Conservation (phyloP, 1,284 basidiomycete species). For the Moniliophthora roreri region DNA sequence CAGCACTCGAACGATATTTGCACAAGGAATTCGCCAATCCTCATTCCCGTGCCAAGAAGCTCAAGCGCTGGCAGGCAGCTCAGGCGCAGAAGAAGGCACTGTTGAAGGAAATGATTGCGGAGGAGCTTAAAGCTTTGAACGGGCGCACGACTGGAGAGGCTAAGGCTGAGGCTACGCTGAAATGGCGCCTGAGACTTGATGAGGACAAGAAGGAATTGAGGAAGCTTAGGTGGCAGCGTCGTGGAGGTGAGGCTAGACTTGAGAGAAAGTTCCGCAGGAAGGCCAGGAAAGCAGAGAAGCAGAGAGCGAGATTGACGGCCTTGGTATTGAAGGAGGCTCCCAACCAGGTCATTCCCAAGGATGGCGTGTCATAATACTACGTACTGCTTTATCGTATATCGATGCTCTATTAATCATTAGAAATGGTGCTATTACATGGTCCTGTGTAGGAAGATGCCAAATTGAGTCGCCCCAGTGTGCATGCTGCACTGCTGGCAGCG, state of each 20-base stretch:
- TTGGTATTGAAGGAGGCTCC: slow-evolving; percentile 57
- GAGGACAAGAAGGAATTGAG: slow-evolving; percentile 58
- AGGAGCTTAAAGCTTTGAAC: slow-evolving; percentile 53
- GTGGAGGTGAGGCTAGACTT: slow-evolving; percentile 41
- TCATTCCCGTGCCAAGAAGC: slow-evolving; percentile 77
- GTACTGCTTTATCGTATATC: background rate
- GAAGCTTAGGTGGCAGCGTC: slow-evolving; percentile 57
- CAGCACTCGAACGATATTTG: slow-evolving; percentile 65
- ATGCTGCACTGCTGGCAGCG: background rate
- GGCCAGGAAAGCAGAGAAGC: slow-evolving; percentile 60
- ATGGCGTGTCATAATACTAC: background rate
- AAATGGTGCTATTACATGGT: background rate
- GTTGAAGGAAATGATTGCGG: slow-evolving; percentile 50
- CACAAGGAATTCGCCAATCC: slow-evolving; percentile 73
- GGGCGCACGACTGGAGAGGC: slow-evolving; percentile 61
- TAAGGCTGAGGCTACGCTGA: slow-evolving; percentile 69
- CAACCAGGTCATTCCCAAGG: slow-evolving; percentile 67
- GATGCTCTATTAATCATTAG: background rate
- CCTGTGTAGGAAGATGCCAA: background rate
- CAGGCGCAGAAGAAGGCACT: slow-evolving; percentile 46
- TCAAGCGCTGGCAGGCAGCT: slow-evolving; percentile 66
- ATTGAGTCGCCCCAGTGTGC: background rate
- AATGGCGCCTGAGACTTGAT: slow-evolving; percentile 61
- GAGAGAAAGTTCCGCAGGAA: slow-evolving; percentile 40
- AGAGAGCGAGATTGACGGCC: slow-evolving; percentile 58